phyloP scores from a whole-genome alignment of 495 filamentous ascomycete species.

The Aspergillus indologenus region DNA sequence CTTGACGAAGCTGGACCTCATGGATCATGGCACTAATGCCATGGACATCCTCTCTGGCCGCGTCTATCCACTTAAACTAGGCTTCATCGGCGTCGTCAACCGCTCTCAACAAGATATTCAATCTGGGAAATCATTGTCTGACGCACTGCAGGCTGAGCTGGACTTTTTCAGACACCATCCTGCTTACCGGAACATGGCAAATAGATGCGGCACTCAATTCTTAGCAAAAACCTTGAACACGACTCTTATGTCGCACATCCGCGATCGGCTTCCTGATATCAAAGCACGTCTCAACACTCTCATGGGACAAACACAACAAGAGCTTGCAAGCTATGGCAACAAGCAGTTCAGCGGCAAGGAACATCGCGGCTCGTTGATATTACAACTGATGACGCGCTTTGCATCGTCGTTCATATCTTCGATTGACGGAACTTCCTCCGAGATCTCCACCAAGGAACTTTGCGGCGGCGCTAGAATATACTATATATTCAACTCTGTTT shows the following conservation, averaged over 20 bases:
- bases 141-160: constrained; percentile 82
- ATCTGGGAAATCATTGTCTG: constrained; percentile 82
- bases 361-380: constrained; percentile 87
- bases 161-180: constrained; percentile 98
- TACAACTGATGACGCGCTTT: constrained; percentile 98
- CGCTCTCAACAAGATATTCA: constrained; percentile 98
- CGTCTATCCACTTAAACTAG: constrained; percentile 94
- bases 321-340: constrained; percentile 96
- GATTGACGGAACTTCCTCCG: constrained; percentile 96
- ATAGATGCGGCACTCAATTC: constrained; percentile 90
- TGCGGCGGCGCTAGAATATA: constrained; percentile 97
- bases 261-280: constrained; percentile 93
- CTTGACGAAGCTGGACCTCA: constrained; percentile 94
- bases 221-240: constrained; percentile 92
- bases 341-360: constrained; percentile 98
- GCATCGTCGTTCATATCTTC: constrained; percentile 97
- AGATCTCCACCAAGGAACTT: constrained; percentile 98
- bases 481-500: constrained; percentile 99
- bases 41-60: constrained; percentile 94
- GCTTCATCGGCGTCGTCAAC: constrained; percentile 98
- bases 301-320: constrained; percentile 99
- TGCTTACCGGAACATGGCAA: constrained; percentile 94
- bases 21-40: constrained; percentile 99
- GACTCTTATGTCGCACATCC: constrained; percentile 94
- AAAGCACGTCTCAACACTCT: constrained; percentile 95